Percentiles rank a stretch among this genome's conserved stretches.
Evolutionary conservation across 306 rosid genomes (phyloP).

Genomic region (Corylus americana): DNA sequence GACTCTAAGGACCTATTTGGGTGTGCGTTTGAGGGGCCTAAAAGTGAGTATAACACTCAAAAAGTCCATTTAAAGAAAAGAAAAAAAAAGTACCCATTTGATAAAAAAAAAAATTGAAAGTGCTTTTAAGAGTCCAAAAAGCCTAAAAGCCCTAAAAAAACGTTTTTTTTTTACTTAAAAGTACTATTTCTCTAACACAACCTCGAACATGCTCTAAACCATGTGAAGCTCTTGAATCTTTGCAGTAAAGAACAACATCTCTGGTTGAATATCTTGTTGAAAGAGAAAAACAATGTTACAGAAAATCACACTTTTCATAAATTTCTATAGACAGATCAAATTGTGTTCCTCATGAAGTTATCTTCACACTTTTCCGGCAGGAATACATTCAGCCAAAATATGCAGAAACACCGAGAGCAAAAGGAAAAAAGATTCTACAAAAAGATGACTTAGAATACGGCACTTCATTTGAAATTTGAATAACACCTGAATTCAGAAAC

Average conservation of each 20-base stretch:
- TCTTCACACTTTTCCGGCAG: not conserved
- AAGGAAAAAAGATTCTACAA: slow-evolving; percentile 27
- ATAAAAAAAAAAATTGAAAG: too few relatives aligned
- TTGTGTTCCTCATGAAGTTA: slow-evolving; percentile 21
- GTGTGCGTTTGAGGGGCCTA: too few relatives aligned
- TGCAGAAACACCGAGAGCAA: slow-evolving; percentile 20
- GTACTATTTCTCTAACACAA: too few relatives aligned
- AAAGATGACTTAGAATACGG: slow-evolving; percentile 18
- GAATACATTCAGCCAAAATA: slow-evolving; percentile 4
- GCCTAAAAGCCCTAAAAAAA: too few relatives aligned
- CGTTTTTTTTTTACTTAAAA: not conserved
- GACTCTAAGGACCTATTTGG: too few relatives aligned
- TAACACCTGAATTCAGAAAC: slow-evolving; percentile 20
- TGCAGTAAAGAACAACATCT: not conserved
- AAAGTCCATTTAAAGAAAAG: too few relatives aligned
- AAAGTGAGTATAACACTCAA: too few relatives aligned
- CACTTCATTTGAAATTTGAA: slow-evolving; percentile 32
- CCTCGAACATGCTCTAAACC: too few relatives aligned
- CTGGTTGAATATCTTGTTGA: not conserved
- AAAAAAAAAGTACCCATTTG: too few relatives aligned
- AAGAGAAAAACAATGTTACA: too few relatives aligned
- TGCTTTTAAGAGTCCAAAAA: too few relatives aligned
- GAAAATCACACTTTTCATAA: slow-evolving; percentile 9
- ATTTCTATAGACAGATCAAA: slow-evolving; percentile 24
- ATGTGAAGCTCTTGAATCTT: not conserved